A percentile compares a stretch with the other conserved stretches of the same genome.
These are phyloP conservation scores for Moesziomyces globuligerus DNA, from an alignment of 1,284 basidiomycete genomes.

Conservation along the genomic window DNA sequence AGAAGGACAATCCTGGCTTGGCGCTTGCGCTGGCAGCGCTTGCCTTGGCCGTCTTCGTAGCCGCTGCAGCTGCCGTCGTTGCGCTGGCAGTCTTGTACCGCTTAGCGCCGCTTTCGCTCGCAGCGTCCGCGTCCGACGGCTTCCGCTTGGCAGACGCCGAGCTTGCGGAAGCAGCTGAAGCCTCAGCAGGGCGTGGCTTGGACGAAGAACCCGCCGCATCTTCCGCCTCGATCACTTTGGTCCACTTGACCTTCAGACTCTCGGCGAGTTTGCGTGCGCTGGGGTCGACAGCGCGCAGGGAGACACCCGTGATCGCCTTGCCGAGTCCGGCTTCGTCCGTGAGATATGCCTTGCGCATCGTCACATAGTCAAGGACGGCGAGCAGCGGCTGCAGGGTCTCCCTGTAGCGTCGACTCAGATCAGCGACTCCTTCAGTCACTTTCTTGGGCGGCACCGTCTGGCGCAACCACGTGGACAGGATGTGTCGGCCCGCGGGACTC, in stretches of 20 bases:
- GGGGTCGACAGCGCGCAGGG: constrained; percentile 31
- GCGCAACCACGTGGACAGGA: constrained; percentile 29
- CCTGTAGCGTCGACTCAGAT: constrained; percentile 48
- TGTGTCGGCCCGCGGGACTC: constrained; percentile 28
- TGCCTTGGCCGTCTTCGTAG: constrained; percentile 8
- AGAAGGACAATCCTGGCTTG: constrained; percentile 27
- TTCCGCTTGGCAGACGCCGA: constrained; percentile 21
- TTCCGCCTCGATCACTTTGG: constrained; percentile 31
- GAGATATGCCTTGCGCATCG: constrained; percentile 46
- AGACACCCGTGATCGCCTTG: constrained; percentile 48
- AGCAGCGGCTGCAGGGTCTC: constrained; percentile 45
- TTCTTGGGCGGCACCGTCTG: constrained; percentile 40
- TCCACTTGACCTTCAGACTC: constrained; percentile 49
- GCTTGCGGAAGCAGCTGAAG: constrained; percentile 4
- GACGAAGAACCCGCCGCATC: constrained; percentile 6
- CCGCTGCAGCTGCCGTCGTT: constrained; percentile 1
- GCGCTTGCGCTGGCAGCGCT: constrained; percentile 9
- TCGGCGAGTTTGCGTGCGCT: constrained; percentile 32
- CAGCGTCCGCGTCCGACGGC: constrained; percentile 8
- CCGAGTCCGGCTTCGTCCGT: constrained; percentile 52
- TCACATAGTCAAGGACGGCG: constrained; percentile 31
- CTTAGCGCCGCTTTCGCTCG: constrained; percentile 17
- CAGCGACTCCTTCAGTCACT: constrained; percentile 20
- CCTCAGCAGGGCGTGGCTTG: background rate
- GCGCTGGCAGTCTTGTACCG: constrained; percentile 34